phyloP scores from a whole-genome alignment of 371 early-diverging fungal genomes.

The Rhizopus arrhizus region DNA sequence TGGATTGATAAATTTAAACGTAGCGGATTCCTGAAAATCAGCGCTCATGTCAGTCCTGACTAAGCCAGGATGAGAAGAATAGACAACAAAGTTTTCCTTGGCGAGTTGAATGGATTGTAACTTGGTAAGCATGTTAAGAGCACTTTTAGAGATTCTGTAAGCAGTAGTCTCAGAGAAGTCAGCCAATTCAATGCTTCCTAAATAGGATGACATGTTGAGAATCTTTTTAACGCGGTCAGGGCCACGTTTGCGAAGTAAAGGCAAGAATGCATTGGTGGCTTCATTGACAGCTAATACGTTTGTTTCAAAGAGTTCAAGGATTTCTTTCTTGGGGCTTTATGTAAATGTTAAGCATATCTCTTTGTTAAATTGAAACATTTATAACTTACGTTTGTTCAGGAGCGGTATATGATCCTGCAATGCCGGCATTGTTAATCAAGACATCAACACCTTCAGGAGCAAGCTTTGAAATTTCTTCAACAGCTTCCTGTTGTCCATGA shows the following conservation, averaged over 20 bases:
- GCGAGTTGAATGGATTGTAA: conserved; percentile 9
- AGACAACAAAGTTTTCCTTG: conserved; percentile 14
- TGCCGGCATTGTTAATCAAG: conserved; percentile 42
- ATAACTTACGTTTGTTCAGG: no score
- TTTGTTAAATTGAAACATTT: no score
- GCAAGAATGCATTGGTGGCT: conserved; percentile 16
- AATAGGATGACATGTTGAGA: conserved; percentile 15
- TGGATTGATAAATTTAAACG: no score
- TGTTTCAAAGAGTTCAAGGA: neutral
- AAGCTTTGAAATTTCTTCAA: no score
- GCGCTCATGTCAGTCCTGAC: conserved; percentile 23
- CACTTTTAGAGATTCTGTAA: conserved; percentile 22
- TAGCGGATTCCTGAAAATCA: no score
- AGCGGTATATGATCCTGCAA: neutral
- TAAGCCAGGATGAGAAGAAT: conserved; percentile 24
- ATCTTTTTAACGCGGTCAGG: conserved; percentile 17
- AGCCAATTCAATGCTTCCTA: conserved; percentile 8
- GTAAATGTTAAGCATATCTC: no score
- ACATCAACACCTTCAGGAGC: conserved; percentile 18
- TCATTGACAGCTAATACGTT: conserved; percentile 6
- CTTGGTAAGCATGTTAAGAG: conserved; percentile 17
- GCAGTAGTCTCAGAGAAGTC: neutral
- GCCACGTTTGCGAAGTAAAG: conserved; percentile 18
- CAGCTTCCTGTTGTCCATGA: no score
- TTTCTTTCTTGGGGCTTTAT: neutral